These are phyloP conservation scores for Colletotrichum filicis DNA, from an alignment of 2,329 filamentous ascomycete species.

Conservation along the genomic window DNA sequence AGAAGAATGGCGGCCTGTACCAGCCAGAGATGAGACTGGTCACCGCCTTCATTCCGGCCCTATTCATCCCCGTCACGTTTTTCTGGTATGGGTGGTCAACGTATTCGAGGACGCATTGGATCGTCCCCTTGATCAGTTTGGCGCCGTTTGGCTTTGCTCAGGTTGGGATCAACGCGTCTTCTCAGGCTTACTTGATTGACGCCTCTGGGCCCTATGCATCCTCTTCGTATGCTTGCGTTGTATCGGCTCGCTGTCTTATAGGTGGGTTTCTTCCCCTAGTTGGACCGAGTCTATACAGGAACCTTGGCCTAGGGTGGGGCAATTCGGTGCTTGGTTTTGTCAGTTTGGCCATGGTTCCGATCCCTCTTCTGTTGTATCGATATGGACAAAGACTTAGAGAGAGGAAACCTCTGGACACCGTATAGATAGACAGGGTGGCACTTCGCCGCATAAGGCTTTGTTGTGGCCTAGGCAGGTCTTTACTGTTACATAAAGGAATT, in stretches of 20 bases:
- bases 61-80: not conserved
- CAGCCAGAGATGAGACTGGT: not conserved
- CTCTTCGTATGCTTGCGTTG: not conserved
- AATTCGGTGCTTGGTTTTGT: not conserved
- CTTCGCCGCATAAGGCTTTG: too few relatives aligned
- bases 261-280: not conserved
- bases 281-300: not conserved
- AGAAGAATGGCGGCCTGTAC: not conserved
- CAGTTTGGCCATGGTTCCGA: not conserved
- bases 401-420: not conserved
- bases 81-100: not conserved
- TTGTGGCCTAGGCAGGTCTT: too few relatives aligned
- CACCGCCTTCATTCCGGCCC: not conserved
- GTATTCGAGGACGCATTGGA: not conserved
- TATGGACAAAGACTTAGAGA: not conserved
- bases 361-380: not conserved
- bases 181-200: not conserved
- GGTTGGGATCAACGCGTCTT: not conserved
- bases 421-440: not conserved
- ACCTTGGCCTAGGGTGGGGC: not conserved
- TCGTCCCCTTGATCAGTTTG: not conserved
- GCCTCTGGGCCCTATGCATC: not conserved
- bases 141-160: not conserved
- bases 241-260: not conserved
- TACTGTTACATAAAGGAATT: accelerated